These are phyloP conservation scores for Thymus quinquecostatus DNA, from an alignment of 257 asterid genomes.

Conservation along the genomic window DNA sequence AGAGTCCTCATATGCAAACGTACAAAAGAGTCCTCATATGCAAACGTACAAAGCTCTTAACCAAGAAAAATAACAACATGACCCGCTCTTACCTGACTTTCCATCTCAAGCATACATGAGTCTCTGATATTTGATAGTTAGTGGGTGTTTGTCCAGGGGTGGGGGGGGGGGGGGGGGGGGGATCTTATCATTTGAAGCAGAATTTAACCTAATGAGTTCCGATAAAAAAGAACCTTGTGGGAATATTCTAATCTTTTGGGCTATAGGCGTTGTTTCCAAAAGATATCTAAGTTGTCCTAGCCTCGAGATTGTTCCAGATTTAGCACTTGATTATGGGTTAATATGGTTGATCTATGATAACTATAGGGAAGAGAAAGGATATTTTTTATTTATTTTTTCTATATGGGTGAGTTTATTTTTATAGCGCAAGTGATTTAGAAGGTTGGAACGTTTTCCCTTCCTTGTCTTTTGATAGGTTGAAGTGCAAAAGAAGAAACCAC, in stretches of 20 bases:
- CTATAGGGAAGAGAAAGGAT: not conserved
- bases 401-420: slow-evolving; percentile 1
- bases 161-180: not conserved
- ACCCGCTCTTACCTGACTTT: no score
- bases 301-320: slow-evolving; percentile 13
- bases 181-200: no score
- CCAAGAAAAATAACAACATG: no score
- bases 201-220: not conserved
- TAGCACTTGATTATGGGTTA: not conserved
- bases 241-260: no score
- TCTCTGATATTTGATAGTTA: not conserved
- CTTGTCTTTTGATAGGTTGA: slow-evolving; percentile 55
- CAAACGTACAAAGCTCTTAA: no score
- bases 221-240: no score
- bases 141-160: not conserved
- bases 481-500: slow-evolving; percentile 50
- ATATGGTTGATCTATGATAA: slow-evolving; percentile 9
- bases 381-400: not conserved
- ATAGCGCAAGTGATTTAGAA: slow-evolving; percentile 6
- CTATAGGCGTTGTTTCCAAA: no score
- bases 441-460: slow-evolving; percentile 1
- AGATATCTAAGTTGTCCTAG: not conserved
- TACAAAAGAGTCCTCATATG: no score
- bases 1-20: no score
- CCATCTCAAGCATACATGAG: not conserved